Percentiles rank a stretch among this genome's conserved stretches.
Conservation (phyloP, 2,329 filamentous ascomycete species). For the Paecilomyces fulvus region DNA sequence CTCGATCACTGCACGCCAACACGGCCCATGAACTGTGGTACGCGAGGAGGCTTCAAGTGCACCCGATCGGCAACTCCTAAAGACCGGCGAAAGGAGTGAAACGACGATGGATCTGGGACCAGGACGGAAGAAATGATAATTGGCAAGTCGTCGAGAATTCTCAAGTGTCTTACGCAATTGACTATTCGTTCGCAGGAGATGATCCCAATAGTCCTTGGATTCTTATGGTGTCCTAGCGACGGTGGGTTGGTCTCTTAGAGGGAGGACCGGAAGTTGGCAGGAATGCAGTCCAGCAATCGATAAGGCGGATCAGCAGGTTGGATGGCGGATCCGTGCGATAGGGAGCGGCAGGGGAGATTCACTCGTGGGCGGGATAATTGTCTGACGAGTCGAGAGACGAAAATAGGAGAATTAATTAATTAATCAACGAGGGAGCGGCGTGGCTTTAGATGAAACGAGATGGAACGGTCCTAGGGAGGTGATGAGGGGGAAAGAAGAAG, state of each 20-base stretch:
- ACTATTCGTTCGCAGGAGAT: neutral
- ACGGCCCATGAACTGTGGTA: neutral
- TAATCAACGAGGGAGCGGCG: neutral
- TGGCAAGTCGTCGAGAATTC: neutral
- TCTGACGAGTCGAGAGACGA: neutral
- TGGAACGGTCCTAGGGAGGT: neutral
- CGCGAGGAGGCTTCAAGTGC: neutral
- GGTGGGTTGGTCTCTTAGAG: neutral
- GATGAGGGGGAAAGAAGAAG: neutral
- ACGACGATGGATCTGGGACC: conserved; percentile 1
- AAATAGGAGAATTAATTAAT: neutral
- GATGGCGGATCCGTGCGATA: neutral
- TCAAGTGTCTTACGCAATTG: neutral
- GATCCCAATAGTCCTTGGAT: neutral
- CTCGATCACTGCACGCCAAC: neutral
- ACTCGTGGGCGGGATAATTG: neutral
- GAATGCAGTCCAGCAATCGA: neutral
- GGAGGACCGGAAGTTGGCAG: neutral
- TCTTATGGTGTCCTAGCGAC: neutral
- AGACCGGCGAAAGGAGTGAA: neutral
- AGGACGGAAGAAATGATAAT: neutral
- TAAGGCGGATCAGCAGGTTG: neutral
- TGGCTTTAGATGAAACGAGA: neutral
- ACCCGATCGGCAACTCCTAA: neutral
- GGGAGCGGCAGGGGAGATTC: neutral